A percentile compares a stretch with the other conserved stretches of the same genome.
phyloP scores from a whole-genome alignment of 495 filamentous ascomycete species.

The Astrothelium macrocarpum region DNA sequence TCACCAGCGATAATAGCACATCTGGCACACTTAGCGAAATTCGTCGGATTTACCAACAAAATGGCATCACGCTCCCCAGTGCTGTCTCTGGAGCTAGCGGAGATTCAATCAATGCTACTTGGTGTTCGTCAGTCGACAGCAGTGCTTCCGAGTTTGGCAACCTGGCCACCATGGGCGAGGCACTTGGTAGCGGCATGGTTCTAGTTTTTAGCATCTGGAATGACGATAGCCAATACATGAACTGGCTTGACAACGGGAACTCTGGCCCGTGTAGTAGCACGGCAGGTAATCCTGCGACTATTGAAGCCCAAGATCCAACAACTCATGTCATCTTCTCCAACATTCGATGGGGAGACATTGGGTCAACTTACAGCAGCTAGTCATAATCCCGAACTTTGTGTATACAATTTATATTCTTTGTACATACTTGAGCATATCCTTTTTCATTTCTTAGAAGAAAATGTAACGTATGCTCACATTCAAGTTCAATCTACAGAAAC shows the following conservation, averaged over 20 bases:
- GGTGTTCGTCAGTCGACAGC: constrained; percentile 15
- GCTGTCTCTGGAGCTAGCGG: constrained; percentile 19
- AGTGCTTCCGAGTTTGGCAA: constrained; percentile 16
- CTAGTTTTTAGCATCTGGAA: constrained; percentile 58
- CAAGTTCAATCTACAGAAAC: too few relatives aligned
- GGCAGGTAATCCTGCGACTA: constrained; percentile 23
- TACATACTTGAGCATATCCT: too few relatives aligned
- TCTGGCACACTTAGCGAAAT: constrained; percentile 51
- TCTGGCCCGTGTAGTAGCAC: constrained; percentile 51
- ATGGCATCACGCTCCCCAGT: constrained; percentile 48
- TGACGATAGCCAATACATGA: constrained; percentile 49
- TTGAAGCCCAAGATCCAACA: constrained; percentile 19
- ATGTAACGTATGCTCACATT: too few relatives aligned
- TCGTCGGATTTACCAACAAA: constrained; percentile 63
- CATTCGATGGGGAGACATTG: constrained; percentile 31
- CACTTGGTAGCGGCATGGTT: constrained; percentile 52
- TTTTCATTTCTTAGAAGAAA: too few relatives aligned
- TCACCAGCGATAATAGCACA: constrained; percentile 46
- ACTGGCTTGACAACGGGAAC: constrained; percentile 48
- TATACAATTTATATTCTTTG: not conserved
- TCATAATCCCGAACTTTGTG: not conserved
- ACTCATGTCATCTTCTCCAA: constrained; percentile 26
- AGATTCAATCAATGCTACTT: constrained; percentile 19
- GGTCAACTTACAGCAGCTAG: constrained; percentile 20
- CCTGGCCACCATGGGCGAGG: constrained; percentile 26